Conservation (phyloP, 2,329 filamentous ascomycete species). For the Aspergillus floridensis region DNA sequence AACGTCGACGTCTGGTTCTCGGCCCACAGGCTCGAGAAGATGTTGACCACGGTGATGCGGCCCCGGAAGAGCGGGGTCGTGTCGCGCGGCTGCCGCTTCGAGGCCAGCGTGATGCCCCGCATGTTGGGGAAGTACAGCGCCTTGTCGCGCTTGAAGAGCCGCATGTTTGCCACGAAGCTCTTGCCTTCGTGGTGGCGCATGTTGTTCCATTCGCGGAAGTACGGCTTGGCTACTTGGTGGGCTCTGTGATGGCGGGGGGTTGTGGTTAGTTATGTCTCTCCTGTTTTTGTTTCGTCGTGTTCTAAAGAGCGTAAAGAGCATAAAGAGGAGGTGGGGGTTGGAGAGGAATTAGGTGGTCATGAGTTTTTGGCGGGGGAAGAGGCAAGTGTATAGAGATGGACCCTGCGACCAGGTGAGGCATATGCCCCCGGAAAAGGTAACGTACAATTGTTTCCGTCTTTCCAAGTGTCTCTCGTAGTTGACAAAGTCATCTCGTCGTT, state of each 20-base stretch:
- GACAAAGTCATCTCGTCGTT: conserved; percentile 76
- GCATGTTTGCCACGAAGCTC: conserved; percentile 79
- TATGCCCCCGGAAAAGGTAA: background rate
- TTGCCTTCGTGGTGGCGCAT: conserved; percentile 81
- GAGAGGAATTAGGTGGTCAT: background rate
- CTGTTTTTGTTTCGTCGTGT: background rate
- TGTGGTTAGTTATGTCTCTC: conserved; percentile 4
- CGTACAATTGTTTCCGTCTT: conserved; percentile 71
- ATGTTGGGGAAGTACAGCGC: conserved; percentile 95
- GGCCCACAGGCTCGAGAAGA: conserved; percentile 85
- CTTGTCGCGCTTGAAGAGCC: conserved; percentile 77
- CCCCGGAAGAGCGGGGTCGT: conserved; percentile 74
- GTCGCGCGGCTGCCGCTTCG: conserved; percentile 56
- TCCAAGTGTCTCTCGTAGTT: conserved; percentile 81
- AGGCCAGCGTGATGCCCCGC: conserved; percentile 71
- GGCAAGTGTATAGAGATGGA: background rate
- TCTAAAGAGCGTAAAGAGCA: no score
- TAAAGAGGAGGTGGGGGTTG: background rate
- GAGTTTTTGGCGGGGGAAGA: background rate
- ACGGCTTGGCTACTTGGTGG: conserved; percentile 75
- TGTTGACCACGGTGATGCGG: conserved; percentile 71
- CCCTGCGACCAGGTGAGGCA: no score
- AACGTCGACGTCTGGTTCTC: conserved; percentile 76
- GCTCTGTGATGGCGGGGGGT: conserved; percentile 51
- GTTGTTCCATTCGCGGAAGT: conserved; percentile 94